phyloP scores from a whole-genome alignment of 2,329 filamentous ascomycete genomes.

The Aspergillus hortae region DNA sequence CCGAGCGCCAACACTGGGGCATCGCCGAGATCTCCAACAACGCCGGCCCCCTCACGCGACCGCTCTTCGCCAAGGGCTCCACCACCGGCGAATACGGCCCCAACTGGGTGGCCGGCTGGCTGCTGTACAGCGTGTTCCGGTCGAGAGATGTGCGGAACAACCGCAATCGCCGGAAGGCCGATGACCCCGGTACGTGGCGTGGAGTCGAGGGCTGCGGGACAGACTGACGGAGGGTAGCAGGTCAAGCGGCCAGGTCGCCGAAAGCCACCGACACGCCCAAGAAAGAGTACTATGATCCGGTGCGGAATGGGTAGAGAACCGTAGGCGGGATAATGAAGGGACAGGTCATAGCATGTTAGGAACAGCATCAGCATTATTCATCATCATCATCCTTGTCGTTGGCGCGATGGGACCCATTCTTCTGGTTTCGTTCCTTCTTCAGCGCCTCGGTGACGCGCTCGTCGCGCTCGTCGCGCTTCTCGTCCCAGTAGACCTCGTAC shows the following conservation, averaged over 20 bases:
- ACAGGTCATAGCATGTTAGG: not conserved
- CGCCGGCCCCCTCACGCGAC: constrained; percentile 35
- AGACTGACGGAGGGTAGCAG: constrained; percentile 2
- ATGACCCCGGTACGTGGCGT: constrained; percentile 17
- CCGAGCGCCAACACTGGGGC: constrained; percentile 40
- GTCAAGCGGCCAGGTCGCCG: constrained; percentile 16
- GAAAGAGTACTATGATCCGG: constrained; percentile 41
- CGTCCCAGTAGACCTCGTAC: constrained; percentile 89
- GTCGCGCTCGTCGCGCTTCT: constrained; percentile 67
- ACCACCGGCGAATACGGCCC: constrained; percentile 44
- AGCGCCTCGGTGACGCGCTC: constrained; percentile 54
- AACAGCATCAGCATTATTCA: not conserved
- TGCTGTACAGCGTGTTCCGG: constrained; percentile 48
- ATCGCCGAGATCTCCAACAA: constrained; percentile 43
- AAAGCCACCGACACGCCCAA: constrained; percentile 19
- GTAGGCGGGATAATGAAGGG: not conserved
- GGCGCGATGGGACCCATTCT: constrained; percentile 18
- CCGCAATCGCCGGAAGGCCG: constrained; percentile 40
- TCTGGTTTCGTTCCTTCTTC: constrained; percentile 44
- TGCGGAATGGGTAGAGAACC: constrained; percentile 30
- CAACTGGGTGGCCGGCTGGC: constrained; percentile 46
- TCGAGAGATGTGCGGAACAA: constrained; percentile 46
- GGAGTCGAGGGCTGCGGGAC: no score
- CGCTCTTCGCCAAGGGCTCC: constrained; percentile 38
- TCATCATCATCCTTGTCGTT: constrained; percentile 5